Base-by-base conservation (phyloP, 1,284 basidiomycete genomes). In the Ustilago nuda region DNA sequence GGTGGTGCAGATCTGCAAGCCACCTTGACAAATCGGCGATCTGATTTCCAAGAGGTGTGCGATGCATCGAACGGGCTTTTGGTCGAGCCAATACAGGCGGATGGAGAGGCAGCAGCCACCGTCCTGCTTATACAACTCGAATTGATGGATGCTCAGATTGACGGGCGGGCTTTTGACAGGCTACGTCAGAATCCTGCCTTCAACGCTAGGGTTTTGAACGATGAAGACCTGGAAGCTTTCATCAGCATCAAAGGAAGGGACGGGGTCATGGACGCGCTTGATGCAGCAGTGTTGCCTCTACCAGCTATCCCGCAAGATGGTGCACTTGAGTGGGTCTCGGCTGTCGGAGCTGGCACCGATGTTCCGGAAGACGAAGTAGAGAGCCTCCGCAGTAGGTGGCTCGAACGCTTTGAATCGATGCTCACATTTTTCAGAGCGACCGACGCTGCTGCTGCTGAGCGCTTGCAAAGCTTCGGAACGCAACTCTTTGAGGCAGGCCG, bases 61-160 rank as follows among this genome's bases (percentile, higher is more conserved):
- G 61, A 67, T 23, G 57, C 32, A 8, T 9, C 36, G 39, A 32
- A 37, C 2, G 66, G 57, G 4, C 37, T 66, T 19, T 12, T 60
- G 19, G 59, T 78, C 9, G 72, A 72, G 50, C 76, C 76, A 8
- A 52, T 72, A 33, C 61, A 67, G 50, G 63, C 67, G 3, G 72
- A 78, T 48, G 68, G 68, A 11, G 76, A 78, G n/a, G 67, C 72
- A 19, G 76, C 76, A 32, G 64, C 72, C 27, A 17, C 74, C 41
- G 15, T 71, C 15, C 39, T 54, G 23, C 45, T 74, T 61, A 62
- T 74, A 54, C 51, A 69, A 8, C 15, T 45, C 4, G 66, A 61
- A 0, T 9, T 72, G 59, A 45, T 74, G 43, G 32, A 53, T 3
- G 72, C 27, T 4, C 56, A 68, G n/a, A 33, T 71, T 5, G 76